Evolutionary conservation across 192 early-diverging fungal species (phyloP).

Genomic region (Oehlia diaphana): DNA sequence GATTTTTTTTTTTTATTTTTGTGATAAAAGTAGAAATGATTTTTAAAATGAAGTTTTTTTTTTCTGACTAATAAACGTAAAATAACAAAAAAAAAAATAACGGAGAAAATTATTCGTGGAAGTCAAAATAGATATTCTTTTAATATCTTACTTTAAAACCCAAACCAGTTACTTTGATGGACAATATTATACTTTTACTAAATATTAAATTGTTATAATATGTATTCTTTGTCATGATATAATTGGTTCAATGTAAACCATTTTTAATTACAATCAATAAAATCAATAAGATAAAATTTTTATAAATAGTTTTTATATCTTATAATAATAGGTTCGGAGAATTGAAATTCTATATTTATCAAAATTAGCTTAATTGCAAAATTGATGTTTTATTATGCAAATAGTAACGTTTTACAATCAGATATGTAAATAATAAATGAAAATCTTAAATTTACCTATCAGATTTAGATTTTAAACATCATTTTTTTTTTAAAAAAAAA

Average conservation of each 20-base stretch:
- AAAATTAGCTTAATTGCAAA: not conserved
- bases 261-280: not conserved
- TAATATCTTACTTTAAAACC: not conserved
- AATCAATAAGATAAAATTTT: not conserved
- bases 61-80: not conserved
- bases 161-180: not conserved
- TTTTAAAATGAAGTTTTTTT: not conserved
- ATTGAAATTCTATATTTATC: not conserved
- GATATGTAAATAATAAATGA: not conserved
- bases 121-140: not conserved
- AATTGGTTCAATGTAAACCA: not conserved
- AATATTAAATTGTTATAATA: not conserved
- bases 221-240: not conserved
- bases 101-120: not conserved
- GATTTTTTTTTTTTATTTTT: not conserved
- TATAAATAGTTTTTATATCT: not conserved
- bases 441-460: not conserved
- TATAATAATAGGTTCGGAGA: not conserved
- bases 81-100: not conserved
- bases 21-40: not conserved
- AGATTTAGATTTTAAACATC: too few relatives aligned
- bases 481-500: too few relatives aligned
- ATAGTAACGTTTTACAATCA: not conserved
- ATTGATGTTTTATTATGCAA: not conserved
- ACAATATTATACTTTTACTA: not conserved